Base-by-base conservation (phyloP, 371 early-diverging fungal species). In the Zychaea mexicana region DNA sequence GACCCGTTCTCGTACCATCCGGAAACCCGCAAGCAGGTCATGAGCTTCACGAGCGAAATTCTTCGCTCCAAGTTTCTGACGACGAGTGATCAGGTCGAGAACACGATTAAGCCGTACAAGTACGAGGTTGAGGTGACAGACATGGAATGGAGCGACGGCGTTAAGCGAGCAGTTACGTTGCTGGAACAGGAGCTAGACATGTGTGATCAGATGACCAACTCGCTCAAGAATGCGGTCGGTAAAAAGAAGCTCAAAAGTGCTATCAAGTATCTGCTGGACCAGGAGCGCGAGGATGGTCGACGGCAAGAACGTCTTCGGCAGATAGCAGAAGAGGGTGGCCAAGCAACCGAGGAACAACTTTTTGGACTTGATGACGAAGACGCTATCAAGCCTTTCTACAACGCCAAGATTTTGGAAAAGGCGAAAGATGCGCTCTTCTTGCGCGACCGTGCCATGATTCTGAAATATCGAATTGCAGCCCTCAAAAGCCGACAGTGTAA, bases 51-150 rank as follows among this genome's bases (percentile, higher is more conserved):
- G 8, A 86, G 89, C 60, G 93, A 92, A 42, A 90, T 97, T 45
- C 62, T 98, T 67, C 88, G 94, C 33, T 81, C 81, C 56, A 94
- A 96, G 60, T 94, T 92, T 72, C 85, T 92, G 55, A 79, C 92
- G 2, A 92, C 94, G 0, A 91, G 95, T 10, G 98, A 98, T 68
- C 97, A 96, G 77, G 98, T 98, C 7, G 99, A 98, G 70, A 98
- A 97, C 76, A 95, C 97, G 8, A 96, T 98, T 77, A 98, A 98
- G 76, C 99, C 98, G 3, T 97, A 90, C 85, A 98, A 98, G 80
- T 94, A 93, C 64, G 98, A 98, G 78, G 79, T 96, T 4, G 97
- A 98, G 64, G 89, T 93, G 53, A 90, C 92, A 12, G 92, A 93
- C 27, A 82, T 85, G 62, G 99, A 98, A 71, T 98, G 99, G 99